Base-by-base conservation (phyloP, 2,329 filamentous ascomycete species). In the Colletotrichum costaricense region DNA sequence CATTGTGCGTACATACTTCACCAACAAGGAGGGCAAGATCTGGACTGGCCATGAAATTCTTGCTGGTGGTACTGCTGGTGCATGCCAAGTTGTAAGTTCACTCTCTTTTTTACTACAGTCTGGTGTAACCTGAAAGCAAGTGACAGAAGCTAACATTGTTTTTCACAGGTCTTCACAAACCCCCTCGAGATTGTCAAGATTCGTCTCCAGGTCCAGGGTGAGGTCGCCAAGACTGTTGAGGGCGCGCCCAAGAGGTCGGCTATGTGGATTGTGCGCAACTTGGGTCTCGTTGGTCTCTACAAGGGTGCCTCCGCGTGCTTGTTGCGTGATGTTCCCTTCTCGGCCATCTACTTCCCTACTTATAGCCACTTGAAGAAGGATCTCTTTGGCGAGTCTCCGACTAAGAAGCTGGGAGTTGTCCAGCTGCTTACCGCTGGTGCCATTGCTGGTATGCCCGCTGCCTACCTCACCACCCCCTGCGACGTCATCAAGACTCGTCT, bases 181-280 rank as follows among this genome's bases (percentile, higher is more conserved):
- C 97, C 97, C 30, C 91, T 99, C 22, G 97, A 99, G 84, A 99
- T 99, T 80, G 97, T 99, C 87, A 99, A 99, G 88, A 99, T 99
- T 81, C 94, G 97, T 77, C 91, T 99, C 66, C 97, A 99, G 84
- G 94, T 99, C 28, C 97, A 99, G 86, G 97, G 97, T 73, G 97
- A 99, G 84, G 92, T 98, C 55, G 93, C 95, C 76, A 98, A 98
- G 87, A 93, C 88, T 60, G 91, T 94, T 30, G 93, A 97, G 76
- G 93, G 92, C 72, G 90, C 93, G 19, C 94, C 94, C 65, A 95
- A 93, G 84, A 93, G 97, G 77, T 98, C 95, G 12, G 97, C 97
- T 71, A 94, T 98, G 87, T 99, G 97, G 97, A 98, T 99, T 78
- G 93, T 98, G 74, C 93, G 93, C 82, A 98, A 99, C 84, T 88